Base-by-base conservation (phyloP, 352 stramenopile species). In the Elongisporangium undulatum region DNA sequence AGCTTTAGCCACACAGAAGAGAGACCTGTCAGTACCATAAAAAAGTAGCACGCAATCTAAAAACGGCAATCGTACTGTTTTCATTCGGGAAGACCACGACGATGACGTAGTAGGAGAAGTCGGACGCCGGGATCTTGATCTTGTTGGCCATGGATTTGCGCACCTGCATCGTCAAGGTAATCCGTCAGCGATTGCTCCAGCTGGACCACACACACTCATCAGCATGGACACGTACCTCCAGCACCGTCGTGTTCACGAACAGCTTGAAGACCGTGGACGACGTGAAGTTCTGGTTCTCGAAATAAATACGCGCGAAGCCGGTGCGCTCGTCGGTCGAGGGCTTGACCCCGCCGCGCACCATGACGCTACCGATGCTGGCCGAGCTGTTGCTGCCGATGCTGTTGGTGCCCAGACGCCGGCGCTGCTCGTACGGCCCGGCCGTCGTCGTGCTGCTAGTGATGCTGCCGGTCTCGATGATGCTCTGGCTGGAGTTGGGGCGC, bases 201-300 rank as follows among this genome's bases (percentile, higher is more conserved):
- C 34, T 21, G n/a, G n/a, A n/a, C n/a, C n/a, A n/a, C 21, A 29
- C 21, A 59, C 2, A 41, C 4, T 41, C 29, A 41, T 55, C 45
- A 52, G 38, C 41, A 17, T 3, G 4, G 22, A 26, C 45, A 13
- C 62, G 22, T 51, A 93, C 84, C 48, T 94, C 83, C 2, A 88
- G 69, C 58, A 92, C 82, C 0, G 77, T 91, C 39, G 77, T 94
- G 8, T 57, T 84, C 29, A 71, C 64, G 8, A 80, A 68, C 26
- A 94, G 63, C 60, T 86, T 89, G 66, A 94, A 90, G 23, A 94
- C 81, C 2, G 82, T 92, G 8, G 82, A 92, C 23, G 82, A 92
- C 58, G 82, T 92, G 54, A 92, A 92, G 63, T 59, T 89, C 50
- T 86, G 74, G 66, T 85, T 91, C 51, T 94, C 79, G 59, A 91